Conservation (phyloP, 805 yeast species). For the Dipodascopsis tothii region DNA sequence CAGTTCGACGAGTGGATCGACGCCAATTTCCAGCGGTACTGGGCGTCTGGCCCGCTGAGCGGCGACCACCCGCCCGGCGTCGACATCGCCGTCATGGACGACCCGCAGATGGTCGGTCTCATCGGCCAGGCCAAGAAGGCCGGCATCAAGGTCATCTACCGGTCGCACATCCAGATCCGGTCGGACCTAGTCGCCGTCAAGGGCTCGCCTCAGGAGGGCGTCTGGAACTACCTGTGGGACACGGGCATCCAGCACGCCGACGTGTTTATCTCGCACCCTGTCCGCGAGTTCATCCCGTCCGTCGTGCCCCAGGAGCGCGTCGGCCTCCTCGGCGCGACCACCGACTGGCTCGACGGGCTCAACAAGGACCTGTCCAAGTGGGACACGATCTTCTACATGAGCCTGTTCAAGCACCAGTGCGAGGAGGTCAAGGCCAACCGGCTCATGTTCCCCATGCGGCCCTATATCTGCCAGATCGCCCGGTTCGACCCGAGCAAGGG, state of each 20-base stretch:
- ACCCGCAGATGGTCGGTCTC: constrained; percentile 19
- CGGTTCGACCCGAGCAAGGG: constrained; percentile 24
- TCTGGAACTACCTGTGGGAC: constrained; percentile 20
- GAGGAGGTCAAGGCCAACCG: constrained; percentile 18
- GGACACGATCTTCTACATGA: constrained; percentile 20
- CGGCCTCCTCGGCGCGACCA: constrained; percentile 20
- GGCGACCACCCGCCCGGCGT: constrained; percentile 18
- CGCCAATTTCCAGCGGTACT: constrained; percentile 13
- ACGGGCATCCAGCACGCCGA: constrained; percentile 21
- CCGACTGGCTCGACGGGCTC: constrained; percentile 23
- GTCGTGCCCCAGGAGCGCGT: constrained; percentile 11
- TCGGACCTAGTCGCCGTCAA: constrained; percentile 14
- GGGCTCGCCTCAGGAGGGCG: constrained; percentile 20
- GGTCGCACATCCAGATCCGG: constrained; percentile 22
- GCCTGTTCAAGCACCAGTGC: constrained; percentile 16
- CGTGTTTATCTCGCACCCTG: constrained; percentile 22
- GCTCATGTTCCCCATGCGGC: constrained; percentile 20
- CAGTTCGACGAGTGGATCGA: constrained; percentile 18
- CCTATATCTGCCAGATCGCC: constrained; percentile 21
- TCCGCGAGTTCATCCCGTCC: constrained; percentile 20
- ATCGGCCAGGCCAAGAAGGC: constrained; percentile 18
- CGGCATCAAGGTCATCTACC: constrained; percentile 18
- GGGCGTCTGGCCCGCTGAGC: constrained; percentile 16
- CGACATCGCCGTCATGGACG: constrained; percentile 20
- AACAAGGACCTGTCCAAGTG: constrained; percentile 17